A percentile compares a stretch with the other conserved stretches of the same genome.
These are phyloP conservation scores for Magnaporthiopsis incrustans DNA, from an alignment of 2,329 filamentous ascomycete species.

Conservation along the genomic window DNA sequence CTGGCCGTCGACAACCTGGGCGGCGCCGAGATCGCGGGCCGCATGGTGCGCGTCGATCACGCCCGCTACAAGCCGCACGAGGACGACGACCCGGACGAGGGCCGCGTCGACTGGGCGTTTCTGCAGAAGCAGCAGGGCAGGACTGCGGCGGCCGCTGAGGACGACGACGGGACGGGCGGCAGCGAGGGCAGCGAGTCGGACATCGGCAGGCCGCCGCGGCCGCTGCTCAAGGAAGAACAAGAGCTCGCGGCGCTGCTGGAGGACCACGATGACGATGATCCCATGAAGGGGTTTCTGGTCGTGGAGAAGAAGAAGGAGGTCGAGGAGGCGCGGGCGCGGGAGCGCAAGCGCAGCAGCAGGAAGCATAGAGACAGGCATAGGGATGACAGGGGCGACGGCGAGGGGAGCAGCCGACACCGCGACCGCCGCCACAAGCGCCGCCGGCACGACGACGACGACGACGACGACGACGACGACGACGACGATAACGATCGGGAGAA, in stretches of 20 bases:
- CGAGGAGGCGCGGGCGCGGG: slow-evolving; percentile 55
- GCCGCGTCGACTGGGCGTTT: slow-evolving; percentile 50
- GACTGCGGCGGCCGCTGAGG: slow-evolving; percentile 8
- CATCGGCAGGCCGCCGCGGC: slow-evolving; percentile 37
- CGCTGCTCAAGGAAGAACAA: slow-evolving; percentile 69
- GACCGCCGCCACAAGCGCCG: slow-evolving; percentile 37
- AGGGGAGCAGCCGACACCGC: slow-evolving; percentile 17
- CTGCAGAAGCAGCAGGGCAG: slow-evolving; percentile 44
- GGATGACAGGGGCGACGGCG: slow-evolving; percentile 28
- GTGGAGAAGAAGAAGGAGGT: slow-evolving; percentile 89
- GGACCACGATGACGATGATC: slow-evolving; percentile 89
- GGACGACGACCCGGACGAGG: slow-evolving; percentile 59
- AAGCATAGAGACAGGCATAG: slow-evolving; percentile 16
- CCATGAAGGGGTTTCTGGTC: slow-evolving; percentile 89
- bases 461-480: slow-evolving; percentile 12
- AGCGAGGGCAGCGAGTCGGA: slow-evolving; percentile 31
- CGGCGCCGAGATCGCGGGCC: slow-evolving; percentile 73
- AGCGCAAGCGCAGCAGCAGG: slow-evolving; percentile 41
- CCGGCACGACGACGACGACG: slow-evolving; percentile 24
- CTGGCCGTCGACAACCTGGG: slow-evolving; percentile 93
- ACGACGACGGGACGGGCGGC: slow-evolving; percentile 17
- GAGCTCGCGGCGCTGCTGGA: slow-evolving; percentile 69
- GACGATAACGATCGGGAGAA: too few species aligned
- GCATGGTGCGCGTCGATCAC: slow-evolving; percentile 82
- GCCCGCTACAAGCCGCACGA: slow-evolving; percentile 84